Evolutionary conservation across 2,329 filamentous ascomycete genomes (phyloP), one percentile per base, ranked within the genome.

Genomic region (Cercospora citrullina): DNA sequence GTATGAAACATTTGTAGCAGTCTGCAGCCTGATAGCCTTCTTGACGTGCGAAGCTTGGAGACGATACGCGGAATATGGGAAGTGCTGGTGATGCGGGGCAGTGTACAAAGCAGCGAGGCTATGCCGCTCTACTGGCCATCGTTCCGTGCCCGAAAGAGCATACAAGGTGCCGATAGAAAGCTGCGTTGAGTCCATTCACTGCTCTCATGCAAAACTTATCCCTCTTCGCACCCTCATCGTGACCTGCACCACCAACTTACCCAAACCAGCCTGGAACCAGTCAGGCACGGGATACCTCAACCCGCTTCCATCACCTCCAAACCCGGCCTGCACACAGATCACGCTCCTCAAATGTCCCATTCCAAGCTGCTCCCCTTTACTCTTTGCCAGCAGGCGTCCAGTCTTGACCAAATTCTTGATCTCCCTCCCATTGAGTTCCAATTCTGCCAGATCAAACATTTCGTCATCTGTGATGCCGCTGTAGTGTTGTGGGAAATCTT

Each of bases 391-490:
- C n/a, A 71, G 33, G 9, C 64, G 57, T 14, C 61, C 69, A 12
- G 62, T 71, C 64, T 71, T 71, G 42, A 69, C 66, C 33, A 69
- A 26, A 58, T 71, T 71, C 66, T 67, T 67, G 5, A 71, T 64
- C 65, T 69, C 64, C 16, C 69, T 36, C 2, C 69, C 69, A 39
- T 71, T 71, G 51, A 69, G 63, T 14, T 68, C 62, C n/a, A 67
- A 33, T 36, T 65, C 48, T 12, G 67, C 64, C 12, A 71, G 60
- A 18, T 63, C 65, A 16, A 63, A 63, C n/a, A 71, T 30, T 57
- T 68, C 64, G 23, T 63, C 69, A 16, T 69, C 66, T 1, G 64
- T 64, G 28, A 71, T 65, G 5, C 33, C 59, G 36, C 68, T 64
- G n/a, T 61, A 59, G 33, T 68, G 58, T 21, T 67, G 45, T 1